These are phyloP conservation scores for Ascochyta viciae-villosae DNA, from an alignment of 2,329 filamentous ascomycete species.

Conservation along the genomic window DNA sequence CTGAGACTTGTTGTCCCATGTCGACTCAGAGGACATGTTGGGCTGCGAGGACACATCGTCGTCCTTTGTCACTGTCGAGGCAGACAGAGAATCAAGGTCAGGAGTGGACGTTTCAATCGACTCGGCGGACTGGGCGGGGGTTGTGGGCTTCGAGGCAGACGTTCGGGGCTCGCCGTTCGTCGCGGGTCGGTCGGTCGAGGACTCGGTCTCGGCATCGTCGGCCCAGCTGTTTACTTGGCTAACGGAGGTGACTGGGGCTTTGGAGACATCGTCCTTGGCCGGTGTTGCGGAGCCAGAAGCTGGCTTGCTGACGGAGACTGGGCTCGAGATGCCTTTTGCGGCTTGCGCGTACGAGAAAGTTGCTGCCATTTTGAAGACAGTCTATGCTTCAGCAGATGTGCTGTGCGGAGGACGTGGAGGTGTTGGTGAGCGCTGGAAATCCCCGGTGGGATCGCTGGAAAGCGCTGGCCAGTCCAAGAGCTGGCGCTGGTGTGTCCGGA, in stretches of 20 bases:
- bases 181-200: conserved; percentile 35
- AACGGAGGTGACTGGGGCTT: conserved; percentile 31
- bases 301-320: conserved; percentile 54
- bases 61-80: conserved; percentile 63
- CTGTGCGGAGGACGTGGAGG: conserved; percentile 1
- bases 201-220: conserved; percentile 55
- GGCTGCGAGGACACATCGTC: conserved; percentile 67
- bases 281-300: conserved; percentile 53
- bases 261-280: conserved; percentile 47
- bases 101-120: conserved; percentile 56
- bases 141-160: conserved; percentile 26
- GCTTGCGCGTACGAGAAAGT: conserved; percentile 95
- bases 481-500: conserved; percentile 47
- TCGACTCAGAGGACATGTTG: conserved; percentile 69
- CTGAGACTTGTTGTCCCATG: conserved; percentile 72
- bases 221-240: conserved; percentile 53
- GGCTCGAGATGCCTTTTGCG: conserved; percentile 75
- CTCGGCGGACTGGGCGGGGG: conserved; percentile 22
- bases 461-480: conserved; percentile 40
- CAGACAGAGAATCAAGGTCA: conserved; percentile 61
- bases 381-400: conserved; percentile 6
- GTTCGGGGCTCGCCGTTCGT: conserved; percentile 33
- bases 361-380: conserved; percentile 38
- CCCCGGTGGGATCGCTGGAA: conserved; percentile 42
- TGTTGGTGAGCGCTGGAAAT: conserved; percentile 30